Base-by-base conservation (phyloP, 805 yeast genomes). In the Ogataea nonfermentans region DNA sequence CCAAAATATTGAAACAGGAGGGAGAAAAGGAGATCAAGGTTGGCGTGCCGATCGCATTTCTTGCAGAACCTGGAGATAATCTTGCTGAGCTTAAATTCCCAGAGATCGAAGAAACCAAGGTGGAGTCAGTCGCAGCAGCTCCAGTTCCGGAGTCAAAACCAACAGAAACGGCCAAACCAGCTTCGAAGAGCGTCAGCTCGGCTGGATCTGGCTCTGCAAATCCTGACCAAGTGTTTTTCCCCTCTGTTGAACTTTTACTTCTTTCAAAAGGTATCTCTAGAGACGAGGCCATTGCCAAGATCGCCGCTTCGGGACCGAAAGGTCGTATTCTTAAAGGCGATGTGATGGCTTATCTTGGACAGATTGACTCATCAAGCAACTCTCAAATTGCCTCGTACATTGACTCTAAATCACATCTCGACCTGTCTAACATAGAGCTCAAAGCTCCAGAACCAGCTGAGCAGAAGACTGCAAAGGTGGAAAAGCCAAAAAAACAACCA, bases 281-380 rank as follows among this genome's bases (percentile, higher is more conserved):
- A 40, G 82, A 74, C 29, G 91, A 84, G 17, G 96, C 96, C 2
- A 46, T 84, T 14, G 54, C 67, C 7, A 78, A 81, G 47, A 86
- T 91, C 53, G 68, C 76, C 28, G 95, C 96, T 6, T 73, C 95
- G 1, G 99, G 98, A 14, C 95, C 95, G 20, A 74, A 80, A 41
- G 98, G 98, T 8, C 75, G 95, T 55, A 60, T 91, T 28, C 71
- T 91, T 48, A 86, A 84, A 65, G 98, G 98, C 47, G 99, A 91
- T 61, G 91, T 90, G 1, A 71, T 90, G 49, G 93, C 95, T 0
- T 79, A 77, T 57, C 56, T 90, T 37, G 97, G 98, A 20, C 63
- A 74, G 45, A 84, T 90, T 38, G 63, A 86, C 9, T 53, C 67
- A 26, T 79, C 75, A 7, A 65, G 81, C 6, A 78, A 79, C 16